Evolutionary conservation across 108 stramenopile species (phyloP).

Genomic region (Pseudonitzschia multiseries): DNA sequence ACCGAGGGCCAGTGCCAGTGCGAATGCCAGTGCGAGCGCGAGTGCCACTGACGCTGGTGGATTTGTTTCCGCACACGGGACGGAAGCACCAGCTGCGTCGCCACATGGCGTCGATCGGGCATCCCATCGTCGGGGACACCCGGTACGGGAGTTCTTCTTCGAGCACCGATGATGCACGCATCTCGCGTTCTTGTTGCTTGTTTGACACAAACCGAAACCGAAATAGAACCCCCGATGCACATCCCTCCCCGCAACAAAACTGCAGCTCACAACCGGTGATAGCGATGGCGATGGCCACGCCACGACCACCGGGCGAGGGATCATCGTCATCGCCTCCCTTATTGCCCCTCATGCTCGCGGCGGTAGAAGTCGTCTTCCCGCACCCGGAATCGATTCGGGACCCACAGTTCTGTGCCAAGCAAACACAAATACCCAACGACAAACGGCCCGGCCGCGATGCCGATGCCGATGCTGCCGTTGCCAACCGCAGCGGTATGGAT

Average conservation of each 20-base stretch:
- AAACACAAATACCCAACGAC: no score
- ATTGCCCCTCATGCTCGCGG: conserved; percentile 1
- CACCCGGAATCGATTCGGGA: neutral
- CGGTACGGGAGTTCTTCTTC: conserved; percentile 34
- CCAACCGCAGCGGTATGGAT: no score
- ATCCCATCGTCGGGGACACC: conserved; percentile 85
- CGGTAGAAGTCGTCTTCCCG: neutral
- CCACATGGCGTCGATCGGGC: conserved; percentile 84
- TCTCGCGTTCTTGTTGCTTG: neutral
- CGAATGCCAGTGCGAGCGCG: neutral
- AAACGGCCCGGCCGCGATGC: no score
- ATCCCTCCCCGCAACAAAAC: no score
- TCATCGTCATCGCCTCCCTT: neutral
- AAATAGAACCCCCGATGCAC: no score
- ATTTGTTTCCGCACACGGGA: conserved; percentile 62
- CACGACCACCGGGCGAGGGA: neutral
- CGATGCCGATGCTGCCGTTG: no score
- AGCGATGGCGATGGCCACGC: neutral
- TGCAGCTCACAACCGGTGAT: no score
- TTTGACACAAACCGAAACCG: no score
- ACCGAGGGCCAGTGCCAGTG: neutral
- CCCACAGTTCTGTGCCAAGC: no score
- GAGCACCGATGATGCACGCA: neutral
- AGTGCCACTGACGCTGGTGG: conserved; percentile 56
- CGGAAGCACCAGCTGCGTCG: conserved; percentile 85